Evolutionary conservation across 352 stramenopile species (phyloP).

Genomic region (Thalassiosira mediterranea): DNA sequence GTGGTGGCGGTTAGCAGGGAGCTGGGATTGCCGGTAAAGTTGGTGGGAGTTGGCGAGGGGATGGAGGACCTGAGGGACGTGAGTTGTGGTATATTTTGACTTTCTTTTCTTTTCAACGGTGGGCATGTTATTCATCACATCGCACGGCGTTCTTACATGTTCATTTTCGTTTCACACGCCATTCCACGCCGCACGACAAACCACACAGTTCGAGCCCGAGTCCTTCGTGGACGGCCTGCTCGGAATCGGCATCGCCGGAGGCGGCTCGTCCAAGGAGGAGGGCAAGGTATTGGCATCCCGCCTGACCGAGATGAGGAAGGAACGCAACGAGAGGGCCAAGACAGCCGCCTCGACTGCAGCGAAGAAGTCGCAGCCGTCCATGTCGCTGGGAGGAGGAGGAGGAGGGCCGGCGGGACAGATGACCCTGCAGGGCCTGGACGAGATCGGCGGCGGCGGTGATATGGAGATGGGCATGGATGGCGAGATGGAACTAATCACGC

Average conservation of each 20-base stretch:
- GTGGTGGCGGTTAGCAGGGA: constrained; percentile 85
- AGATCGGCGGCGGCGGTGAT: not conserved
- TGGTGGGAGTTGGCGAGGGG: constrained; percentile 87
- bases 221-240: constrained; percentile 79
- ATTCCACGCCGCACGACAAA: too few relatives aligned
- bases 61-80: constrained; percentile 84
- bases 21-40: constrained; percentile 86
- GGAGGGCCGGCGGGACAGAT: constrained; percentile 27
- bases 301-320: constrained; percentile 69
- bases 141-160: constrained; percentile 1
- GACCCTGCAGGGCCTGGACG: constrained; percentile 26
- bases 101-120: not conserved
- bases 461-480: not conserved
- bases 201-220: constrained; percentile 77
- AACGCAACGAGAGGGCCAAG: constrained; percentile 62
- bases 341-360: constrained; percentile 4
- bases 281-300: constrained; percentile 62
- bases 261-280: constrained; percentile 54
- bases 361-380: not conserved
- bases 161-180: not conserved
- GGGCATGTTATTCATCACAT: constrained; percentile 9
- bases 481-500: constrained; percentile 38
- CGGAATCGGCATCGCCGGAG: constrained; percentile 67
- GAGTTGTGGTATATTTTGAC: constrained; percentile 39
- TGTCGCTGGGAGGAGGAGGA: constrained; percentile 4